A percentile compares a stretch with the other conserved stretches of the same genome.
Evolutionary conservation across 1,139 yeast genomes (phyloP).

Genomic region (Candida glucosophila): DNA sequence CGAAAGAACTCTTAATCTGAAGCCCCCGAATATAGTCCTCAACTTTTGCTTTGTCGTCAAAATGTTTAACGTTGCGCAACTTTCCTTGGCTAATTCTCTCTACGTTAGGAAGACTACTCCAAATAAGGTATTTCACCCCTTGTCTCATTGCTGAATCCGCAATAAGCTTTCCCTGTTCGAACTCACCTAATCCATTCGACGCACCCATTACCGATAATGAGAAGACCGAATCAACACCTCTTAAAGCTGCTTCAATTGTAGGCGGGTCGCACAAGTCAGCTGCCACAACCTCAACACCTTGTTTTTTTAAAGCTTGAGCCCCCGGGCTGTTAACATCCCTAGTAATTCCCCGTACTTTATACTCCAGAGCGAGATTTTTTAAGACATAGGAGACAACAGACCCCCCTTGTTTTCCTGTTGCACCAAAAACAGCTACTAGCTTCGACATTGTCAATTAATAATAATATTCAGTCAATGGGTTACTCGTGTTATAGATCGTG

Average conservation of each 20-base stretch:
- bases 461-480: no score
- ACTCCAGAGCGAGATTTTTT: constrained; percentile 4
- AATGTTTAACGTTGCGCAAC: constrained; percentile 1
- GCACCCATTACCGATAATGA: constrained; percentile 2
- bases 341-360: constrained; percentile 6
- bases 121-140: constrained; percentile 4
- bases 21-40: constrained; percentile 3
- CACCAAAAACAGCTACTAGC: constrained; percentile 6
- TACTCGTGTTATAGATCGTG: no score
- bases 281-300: constrained; percentile 6
- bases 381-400: constrained; percentile 5
- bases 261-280: constrained; percentile 4
- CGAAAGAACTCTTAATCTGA: constrained; percentile 4
- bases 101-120: constrained; percentile 3
- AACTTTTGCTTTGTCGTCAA: constrained; percentile 4
- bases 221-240: constrained; percentile 4
- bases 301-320: constrained; percentile 3
- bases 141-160: constrained; percentile 4
- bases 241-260: constrained; percentile 2
- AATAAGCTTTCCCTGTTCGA: constrained; percentile 3
- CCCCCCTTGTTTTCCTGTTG: constrained; percentile 8
- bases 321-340: constrained; percentile 3
- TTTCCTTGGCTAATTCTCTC: constrained; percentile 2
- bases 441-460: no score
- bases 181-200: neutral